A percentile compares a stretch with the other conserved stretches of the same genome.
These are phyloP conservation scores for Daucus carota DNA, from an alignment of 129 eudicot genomes.

Conservation along the genomic window DH1_v3.0 NC_030385.2:9957001-9957500, in stretches of 20 bases:
- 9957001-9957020: neutral
- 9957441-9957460: too few species aligned
- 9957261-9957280: neutral
- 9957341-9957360: too few species aligned
- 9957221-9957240: neutral
- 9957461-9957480: too few species aligned
- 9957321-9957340: neutral
- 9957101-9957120: neutral
- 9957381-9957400: too few species aligned
- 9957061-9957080: neutral
- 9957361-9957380: too few species aligned
- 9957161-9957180: neutral
- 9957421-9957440: too few species aligned
- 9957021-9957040: neutral
- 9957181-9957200: neutral
- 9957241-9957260: neutral
- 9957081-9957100: neutral
- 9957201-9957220: neutral
- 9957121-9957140: slow-evolving; percentile 2
- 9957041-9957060: neutral
- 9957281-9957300: neutral
- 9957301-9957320: neutral
- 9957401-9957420: too few species aligned
- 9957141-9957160: neutral
- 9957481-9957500: too few species aligned